These are phyloP conservation scores for Colletotrichum ledebouriae DNA, from an alignment of 2,329 filamentous ascomycete genomes.

Conservation along the genomic window DNA sequence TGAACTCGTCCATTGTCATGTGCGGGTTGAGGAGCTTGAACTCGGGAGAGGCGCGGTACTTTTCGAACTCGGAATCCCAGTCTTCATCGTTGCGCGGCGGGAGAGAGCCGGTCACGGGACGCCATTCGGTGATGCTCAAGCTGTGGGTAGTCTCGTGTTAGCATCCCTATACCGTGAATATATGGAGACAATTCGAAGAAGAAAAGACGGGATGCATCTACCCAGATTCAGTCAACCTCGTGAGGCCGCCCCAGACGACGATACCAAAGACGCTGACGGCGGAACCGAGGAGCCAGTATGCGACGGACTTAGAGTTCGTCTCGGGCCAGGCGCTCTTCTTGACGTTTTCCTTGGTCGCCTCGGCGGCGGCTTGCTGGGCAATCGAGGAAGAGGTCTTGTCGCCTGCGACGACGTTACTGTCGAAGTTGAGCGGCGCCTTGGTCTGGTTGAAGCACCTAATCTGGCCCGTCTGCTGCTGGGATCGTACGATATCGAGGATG, in stretches of 20 bases:
- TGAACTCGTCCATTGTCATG: slow-evolving; percentile 95
- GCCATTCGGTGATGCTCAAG: slow-evolving; percentile 98
- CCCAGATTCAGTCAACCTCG: slow-evolving; percentile 95
- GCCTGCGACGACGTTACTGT: slow-evolving; percentile 39
- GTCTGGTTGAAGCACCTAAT: slow-evolving; percentile 53
- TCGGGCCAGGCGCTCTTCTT: slow-evolving; percentile 64
- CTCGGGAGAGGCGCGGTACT: slow-evolving; percentile 93
- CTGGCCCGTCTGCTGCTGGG: slow-evolving; percentile 40
- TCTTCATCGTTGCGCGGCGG: slow-evolving; percentile 83
- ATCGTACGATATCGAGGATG: slow-evolving; percentile 57
- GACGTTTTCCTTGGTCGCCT: slow-evolving; percentile 36
- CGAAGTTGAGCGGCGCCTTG: slow-evolving; percentile 48
- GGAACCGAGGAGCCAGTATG: slow-evolving; percentile 92
- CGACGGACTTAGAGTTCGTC: slow-evolving; percentile 81
- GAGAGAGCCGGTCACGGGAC: slow-evolving; percentile 91
- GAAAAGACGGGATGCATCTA: slow-evolving; percentile 54
- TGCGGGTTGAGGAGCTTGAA: slow-evolving; percentile 92
- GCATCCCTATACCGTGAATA: no score
- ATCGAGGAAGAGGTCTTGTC: slow-evolving; percentile 20
- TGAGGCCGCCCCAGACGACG: slow-evolving; percentile 94
- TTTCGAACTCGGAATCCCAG: slow-evolving; percentile 93
- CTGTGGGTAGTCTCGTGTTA: slow-evolving; percentile 58
- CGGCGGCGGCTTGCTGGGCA: slow-evolving; percentile 25
- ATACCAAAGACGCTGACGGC: slow-evolving; percentile 96
- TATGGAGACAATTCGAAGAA: no score